Conservation (phyloP, 2,329 filamentous ascomycete species). For the Thyridium curvatum region DNA sequence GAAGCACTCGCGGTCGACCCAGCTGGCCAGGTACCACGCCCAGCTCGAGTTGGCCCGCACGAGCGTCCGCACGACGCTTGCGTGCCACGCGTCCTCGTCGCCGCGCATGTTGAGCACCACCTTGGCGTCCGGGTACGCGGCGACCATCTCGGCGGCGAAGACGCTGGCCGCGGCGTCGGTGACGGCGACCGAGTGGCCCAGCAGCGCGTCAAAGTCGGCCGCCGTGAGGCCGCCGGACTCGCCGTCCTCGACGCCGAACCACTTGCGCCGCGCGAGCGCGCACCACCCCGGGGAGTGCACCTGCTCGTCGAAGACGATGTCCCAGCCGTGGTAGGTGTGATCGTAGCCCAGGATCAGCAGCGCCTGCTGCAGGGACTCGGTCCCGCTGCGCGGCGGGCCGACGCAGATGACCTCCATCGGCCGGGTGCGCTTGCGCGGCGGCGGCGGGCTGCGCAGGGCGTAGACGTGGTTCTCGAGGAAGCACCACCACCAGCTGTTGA, state of each 20-base stretch:
- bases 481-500: constrained; percentile 8
- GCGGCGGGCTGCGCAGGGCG: constrained; percentile 9
- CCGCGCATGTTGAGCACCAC: constrained; percentile 34
- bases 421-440: constrained; percentile 18
- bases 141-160: constrained; percentile 36
- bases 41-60: constrained; percentile 16
- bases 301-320: constrained; percentile 21
- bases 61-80: constrained; percentile 19
- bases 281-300: constrained; percentile 15
- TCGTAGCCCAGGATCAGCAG: constrained; percentile 22
- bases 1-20: constrained; percentile 20
- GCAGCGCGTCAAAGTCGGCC: constrained; percentile 18
- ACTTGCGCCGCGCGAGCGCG: constrained; percentile 18
- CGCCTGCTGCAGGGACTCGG: constrained; percentile 25
- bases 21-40: constrained; percentile 19
- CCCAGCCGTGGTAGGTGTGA: constrained; percentile 26
- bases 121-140: constrained; percentile 40
- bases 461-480: constrained; percentile 14
- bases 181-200: constrained; percentile 25
- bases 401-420: constrained; percentile 27
- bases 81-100: constrained; percentile 25
- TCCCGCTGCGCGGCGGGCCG: constrained; percentile 23
- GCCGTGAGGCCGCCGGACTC: constrained; percentile 10
- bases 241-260: constrained; percentile 7
- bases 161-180: constrained; percentile 31